Evolutionary conservation across 2,329 filamentous ascomycete species (phyloP).

Genomic region (Magnaporthales sp.): DNA sequence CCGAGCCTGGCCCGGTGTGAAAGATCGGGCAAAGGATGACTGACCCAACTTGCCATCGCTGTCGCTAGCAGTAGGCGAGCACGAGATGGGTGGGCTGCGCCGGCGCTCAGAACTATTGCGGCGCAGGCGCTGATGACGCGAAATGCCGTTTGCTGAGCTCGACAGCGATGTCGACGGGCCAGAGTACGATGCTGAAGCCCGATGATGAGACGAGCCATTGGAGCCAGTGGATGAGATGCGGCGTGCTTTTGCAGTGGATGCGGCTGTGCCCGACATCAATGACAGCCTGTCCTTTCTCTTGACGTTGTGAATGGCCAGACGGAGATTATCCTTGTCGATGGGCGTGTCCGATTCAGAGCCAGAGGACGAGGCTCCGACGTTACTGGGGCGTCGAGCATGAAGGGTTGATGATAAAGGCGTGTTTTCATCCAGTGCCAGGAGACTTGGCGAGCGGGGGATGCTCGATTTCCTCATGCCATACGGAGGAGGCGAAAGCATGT

Average conservation of each 20-base stretch:
- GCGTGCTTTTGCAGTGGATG: slow-evolving; percentile 23
- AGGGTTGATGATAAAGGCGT: slow-evolving; percentile 26
- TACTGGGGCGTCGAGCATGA: background rate
- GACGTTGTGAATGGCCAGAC: slow-evolving; percentile 43
- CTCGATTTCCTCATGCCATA: slow-evolving; percentile 7
- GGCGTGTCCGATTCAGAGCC: slow-evolving; percentile 32
- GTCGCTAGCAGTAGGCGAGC: slow-evolving; percentile 30
- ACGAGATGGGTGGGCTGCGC: slow-evolving; percentile 43
- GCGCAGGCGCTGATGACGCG: slow-evolving; percentile 30
- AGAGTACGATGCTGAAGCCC: slow-evolving; percentile 25
- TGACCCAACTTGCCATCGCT: slow-evolving; percentile 16
- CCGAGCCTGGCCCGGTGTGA: slow-evolving; percentile 47
- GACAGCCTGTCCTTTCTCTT: slow-evolving; percentile 37
- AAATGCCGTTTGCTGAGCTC: slow-evolving; percentile 47
- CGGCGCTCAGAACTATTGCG: slow-evolving; percentile 41
- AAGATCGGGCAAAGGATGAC: slow-evolving; percentile 11
- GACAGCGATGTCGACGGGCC: slow-evolving; percentile 26
- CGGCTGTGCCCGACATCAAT: slow-evolving; percentile 26
- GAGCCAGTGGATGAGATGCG: slow-evolving; percentile 28
- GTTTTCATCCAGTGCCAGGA: slow-evolving; percentile 39
- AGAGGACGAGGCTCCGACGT: slow-evolving; percentile 16
- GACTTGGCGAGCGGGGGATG: slow-evolving; percentile 24
- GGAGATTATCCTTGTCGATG: slow-evolving; percentile 45
- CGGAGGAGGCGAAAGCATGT: slow-evolving; percentile 35
- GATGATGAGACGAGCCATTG: slow-evolving; percentile 15